Percentiles rank a stretch among this genome's conserved stretches.
Evolutionary conservation across 441 rosid species (phyloP).

Genomic region (Manihot esculenta): DNA sequence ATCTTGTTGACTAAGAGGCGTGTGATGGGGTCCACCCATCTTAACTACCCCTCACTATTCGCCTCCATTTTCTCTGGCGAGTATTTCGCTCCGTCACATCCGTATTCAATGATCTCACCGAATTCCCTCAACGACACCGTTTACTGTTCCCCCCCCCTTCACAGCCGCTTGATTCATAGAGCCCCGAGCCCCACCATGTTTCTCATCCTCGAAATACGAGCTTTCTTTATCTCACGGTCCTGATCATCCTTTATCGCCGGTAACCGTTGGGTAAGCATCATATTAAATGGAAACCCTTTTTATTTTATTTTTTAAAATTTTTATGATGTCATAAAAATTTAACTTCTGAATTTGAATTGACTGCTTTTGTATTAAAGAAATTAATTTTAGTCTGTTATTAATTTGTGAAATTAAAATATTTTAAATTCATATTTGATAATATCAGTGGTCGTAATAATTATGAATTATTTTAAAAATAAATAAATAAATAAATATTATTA

Average conservation of each 20-base stretch:
- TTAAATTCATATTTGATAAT: no score
- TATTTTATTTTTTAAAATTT: not conserved
- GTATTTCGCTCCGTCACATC: conserved; percentile 9
- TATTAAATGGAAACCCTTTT: not conserved
- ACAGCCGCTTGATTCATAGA: not conserved
- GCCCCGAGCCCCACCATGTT: conserved; percentile 1
- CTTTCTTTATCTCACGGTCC: not conserved
- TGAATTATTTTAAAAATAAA: no score
- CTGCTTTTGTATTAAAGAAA: no score
- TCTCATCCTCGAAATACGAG: not conserved
- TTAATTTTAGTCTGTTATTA: no score
- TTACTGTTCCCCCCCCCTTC: not conserved
- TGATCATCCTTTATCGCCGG: not conserved
- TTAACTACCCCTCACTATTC: not conserved
- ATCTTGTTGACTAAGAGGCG: not conserved
- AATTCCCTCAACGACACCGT: conserved; percentile 11
- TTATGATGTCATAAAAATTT: no score
- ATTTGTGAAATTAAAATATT: no score
- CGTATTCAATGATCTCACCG: no score
- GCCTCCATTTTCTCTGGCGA: conserved; percentile 23
- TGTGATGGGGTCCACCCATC: conserved; percentile 14
- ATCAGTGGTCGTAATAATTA: no score
- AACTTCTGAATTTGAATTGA: no score
- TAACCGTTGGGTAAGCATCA: not conserved
- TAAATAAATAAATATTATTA: no score